Evolutionary conservation across 1,139 yeast species (phyloP), one percentile per base, ranked within the genome.

Genomic region (Barnettozyma hawaiiensis): DNA sequence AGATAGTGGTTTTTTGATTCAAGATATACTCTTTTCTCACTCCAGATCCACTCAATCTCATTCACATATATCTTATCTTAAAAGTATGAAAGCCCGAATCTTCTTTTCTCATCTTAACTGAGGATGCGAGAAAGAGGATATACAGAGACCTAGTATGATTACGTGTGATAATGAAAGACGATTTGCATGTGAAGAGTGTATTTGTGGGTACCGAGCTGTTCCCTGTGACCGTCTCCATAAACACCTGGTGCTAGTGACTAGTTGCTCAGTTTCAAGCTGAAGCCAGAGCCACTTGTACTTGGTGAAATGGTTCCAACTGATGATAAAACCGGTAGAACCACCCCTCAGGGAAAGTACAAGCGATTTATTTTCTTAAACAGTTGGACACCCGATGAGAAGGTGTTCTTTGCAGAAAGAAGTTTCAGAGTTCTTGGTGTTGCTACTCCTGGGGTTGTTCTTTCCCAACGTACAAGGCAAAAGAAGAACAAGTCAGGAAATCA

Each of bases 161-260:
- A 31, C 20, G 4, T 5, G 24, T 31, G 24, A 19, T n/a, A 12
- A 31, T 19, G 16, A 20, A 4, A 7, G 7, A 10, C 7, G 35
- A 20, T 31, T 19, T 20, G 35, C 24, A 5, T 90, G 96, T 61
- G 75, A 80, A 47, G 83, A 81, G 57, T 92, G 97, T 59, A 86
- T 92, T 32, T 70, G 97, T 35, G 97, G 97, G 19, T 97, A 92
- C 61, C 66, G 98, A 35, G 84, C 96, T 5, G 81, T 94, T 4
- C 76, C 81, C 44, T 92, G 98, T 61, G 78, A 77, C 46, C 98
- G 92, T 62, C 78, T 84, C 38, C 71, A 75, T 40, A 70, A 96
- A 39, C 89, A 94, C 28, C 67, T 2, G 51, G 59, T 2, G 50
- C 62, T 5, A 44, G 32, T 18, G 45, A 44, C 12, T 39, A 39